These are phyloP conservation scores for Lactifluus rugatus DNA, from an alignment of 768 basidiomycete species.

Conservation along the genomic window DNA sequence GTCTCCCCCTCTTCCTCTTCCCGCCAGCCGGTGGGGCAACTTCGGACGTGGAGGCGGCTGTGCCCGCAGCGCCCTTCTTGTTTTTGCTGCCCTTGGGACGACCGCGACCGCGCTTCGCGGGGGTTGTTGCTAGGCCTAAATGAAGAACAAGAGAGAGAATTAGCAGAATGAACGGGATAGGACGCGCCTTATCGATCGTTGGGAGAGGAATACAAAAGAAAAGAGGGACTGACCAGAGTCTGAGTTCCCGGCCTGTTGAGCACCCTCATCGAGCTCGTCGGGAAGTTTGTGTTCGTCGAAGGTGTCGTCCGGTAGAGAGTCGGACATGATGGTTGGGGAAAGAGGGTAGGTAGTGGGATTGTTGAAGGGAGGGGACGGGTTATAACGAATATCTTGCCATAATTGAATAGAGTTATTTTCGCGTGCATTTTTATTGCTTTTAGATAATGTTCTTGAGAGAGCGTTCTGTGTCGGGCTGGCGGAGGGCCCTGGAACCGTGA, in stretches of 20 bases:
- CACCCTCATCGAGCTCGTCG: constrained; percentile 51
- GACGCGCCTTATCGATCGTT: constrained; percentile 22
- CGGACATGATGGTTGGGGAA: constrained; percentile 41
- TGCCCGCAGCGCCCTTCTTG: constrained; percentile 38
- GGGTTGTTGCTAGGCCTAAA: constrained; percentile 29
- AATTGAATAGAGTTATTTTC: constrained; percentile 53
- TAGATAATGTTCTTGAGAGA: constrained; percentile 29
- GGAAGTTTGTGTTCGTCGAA: constrained; percentile 42
- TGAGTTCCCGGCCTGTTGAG: constrained; percentile 30
- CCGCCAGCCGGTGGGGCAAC: constrained; percentile 24
- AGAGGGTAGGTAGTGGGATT: constrained; percentile 26
- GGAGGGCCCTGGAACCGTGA: constrained; percentile 22
- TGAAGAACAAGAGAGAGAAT: constrained; percentile 25
- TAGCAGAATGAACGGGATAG: constrained; percentile 9
- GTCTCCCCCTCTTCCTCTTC: constrained; percentile 42
- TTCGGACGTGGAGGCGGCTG: constrained; percentile 24
- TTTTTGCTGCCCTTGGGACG: constrained; percentile 86
- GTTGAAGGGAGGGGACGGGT: constrained; percentile 41
- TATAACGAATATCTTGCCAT: constrained; percentile 45
- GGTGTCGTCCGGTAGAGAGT: constrained; percentile 49
- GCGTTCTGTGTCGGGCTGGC: constrained; percentile 18
- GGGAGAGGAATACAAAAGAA: not conserved
- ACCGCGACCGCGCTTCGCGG: constrained; percentile 71
- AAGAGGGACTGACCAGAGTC: constrained; percentile 24
- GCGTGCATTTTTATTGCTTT: constrained; percentile 45